A percentile compares a stretch with the other conserved stretches of the same genome.
Conservation (phyloP, 495 filamentous ascomycete genomes). For the Saxophila tyrrhenica region DNA sequence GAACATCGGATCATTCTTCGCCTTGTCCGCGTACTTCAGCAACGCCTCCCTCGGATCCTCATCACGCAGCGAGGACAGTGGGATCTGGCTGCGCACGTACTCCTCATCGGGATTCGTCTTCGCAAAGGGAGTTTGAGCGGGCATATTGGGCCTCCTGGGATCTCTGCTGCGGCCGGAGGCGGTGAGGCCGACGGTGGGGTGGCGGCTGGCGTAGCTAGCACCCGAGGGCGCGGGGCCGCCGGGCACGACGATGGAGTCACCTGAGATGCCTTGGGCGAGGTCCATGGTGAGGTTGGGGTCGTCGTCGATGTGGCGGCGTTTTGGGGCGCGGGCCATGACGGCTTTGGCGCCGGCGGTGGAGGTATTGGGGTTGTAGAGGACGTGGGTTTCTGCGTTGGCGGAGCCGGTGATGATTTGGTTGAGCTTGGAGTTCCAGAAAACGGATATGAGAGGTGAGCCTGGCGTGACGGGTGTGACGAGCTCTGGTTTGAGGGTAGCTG, state of each 20-base stretch:
- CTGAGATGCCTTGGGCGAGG: conserved; percentile 62
- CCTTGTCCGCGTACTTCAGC: conserved; percentile 88
- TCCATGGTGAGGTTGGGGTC: conserved; percentile 77
- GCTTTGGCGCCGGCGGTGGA: conserved; percentile 73
- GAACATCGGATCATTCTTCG: conserved; percentile 86
- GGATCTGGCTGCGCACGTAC: conserved; percentile 77
- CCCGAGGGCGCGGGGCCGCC: conserved; percentile 38
- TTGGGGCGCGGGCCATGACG: conserved; percentile 87
- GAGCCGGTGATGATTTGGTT: conserved; percentile 96
- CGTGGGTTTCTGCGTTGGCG: conserved; percentile 73
- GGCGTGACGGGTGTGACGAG: conserved; percentile 78
- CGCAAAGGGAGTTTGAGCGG: conserved; percentile 78
- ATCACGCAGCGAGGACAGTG: conserved; percentile 87
- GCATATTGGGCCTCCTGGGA: conserved; percentile 68
- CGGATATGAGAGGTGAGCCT: conserved; percentile 66
- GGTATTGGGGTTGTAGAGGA: conserved; percentile 77
- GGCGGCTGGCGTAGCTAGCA: conserved; percentile 49
- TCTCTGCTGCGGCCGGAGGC: conserved; percentile 71
- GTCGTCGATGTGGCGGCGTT: conserved; percentile 89
- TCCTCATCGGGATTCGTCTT: conserved; percentile 83
- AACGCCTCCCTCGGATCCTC: conserved; percentile 93
- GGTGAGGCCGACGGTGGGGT: conserved; percentile 61
- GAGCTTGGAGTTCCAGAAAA: conserved; percentile 84
- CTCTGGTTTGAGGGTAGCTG: conserved; percentile 74
- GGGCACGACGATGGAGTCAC: conserved; percentile 61